Conservation (phyloP, 768 basidiomycete genomes). For the Piloderma croceum region DNA sequence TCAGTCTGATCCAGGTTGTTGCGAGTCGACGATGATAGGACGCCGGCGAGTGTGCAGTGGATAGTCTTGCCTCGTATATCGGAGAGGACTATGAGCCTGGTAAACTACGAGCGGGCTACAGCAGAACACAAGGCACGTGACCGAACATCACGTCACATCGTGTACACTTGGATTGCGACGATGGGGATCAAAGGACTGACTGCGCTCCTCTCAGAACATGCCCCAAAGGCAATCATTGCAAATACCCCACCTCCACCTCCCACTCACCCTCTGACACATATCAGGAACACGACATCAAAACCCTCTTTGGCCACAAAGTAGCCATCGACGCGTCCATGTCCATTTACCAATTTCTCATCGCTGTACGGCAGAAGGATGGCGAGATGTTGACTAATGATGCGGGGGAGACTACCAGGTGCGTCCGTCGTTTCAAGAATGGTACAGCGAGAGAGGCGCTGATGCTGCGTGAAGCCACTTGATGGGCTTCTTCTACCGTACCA, state of each 20-base stretch:
- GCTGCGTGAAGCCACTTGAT: conserved; percentile 79
- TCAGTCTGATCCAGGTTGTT: too few relatives aligned
- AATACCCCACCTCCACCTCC: not conserved
- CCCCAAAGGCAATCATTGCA: conserved; percentile 75
- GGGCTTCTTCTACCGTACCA: conserved; percentile 98
- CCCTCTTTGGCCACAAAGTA: conserved; percentile 95
- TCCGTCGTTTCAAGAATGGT: not conserved
- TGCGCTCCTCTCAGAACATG: conserved; percentile 81
- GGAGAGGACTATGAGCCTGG: too few relatives aligned
- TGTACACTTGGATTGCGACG: too few relatives aligned
- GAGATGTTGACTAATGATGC: conserved; percentile 96
- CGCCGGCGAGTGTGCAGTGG: too few relatives aligned
- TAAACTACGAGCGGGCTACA: too few relatives aligned
- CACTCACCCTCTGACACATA: not conserved
- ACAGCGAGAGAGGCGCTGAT: not conserved
- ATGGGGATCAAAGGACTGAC: conserved; percentile 98
- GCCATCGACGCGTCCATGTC: conserved; percentile 98
- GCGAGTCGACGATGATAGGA: too few relatives aligned
- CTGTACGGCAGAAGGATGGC: conserved; percentile 95
- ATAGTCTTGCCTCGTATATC: too few relatives aligned
- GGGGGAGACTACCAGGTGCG: conserved; percentile 95
- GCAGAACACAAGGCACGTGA: too few relatives aligned
- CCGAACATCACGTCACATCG: too few relatives aligned
- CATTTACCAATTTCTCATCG: conserved; percentile 97
- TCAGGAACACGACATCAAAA: conserved; percentile 95